phyloP scores from a whole-genome alignment of 2,329 filamentous ascomycete genomes.

The Colletotrichum orchidophilum region DNA sequence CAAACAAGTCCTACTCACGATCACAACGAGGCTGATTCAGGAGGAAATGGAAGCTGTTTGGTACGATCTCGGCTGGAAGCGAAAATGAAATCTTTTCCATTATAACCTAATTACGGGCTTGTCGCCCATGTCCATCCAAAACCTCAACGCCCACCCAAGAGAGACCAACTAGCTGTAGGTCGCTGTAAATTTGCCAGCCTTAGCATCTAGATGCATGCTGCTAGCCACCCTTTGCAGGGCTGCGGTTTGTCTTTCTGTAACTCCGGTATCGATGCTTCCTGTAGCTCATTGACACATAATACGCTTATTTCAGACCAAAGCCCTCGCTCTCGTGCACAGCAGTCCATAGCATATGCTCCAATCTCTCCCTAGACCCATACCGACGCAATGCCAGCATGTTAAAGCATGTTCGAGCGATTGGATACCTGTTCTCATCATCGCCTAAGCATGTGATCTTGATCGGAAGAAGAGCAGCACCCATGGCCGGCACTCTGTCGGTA shows the following conservation, averaged over 20 bases:
- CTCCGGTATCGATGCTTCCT: conserved; percentile 19
- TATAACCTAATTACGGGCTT: conserved; percentile 9
- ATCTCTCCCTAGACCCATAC: conserved; percentile 71
- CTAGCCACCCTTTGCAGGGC: not conserved
- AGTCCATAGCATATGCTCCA: conserved; percentile 81
- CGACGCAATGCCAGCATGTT: conserved; percentile 83
- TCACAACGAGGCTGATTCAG: not conserved
- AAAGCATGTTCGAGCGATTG: conserved; percentile 90
- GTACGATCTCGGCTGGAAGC: not conserved
- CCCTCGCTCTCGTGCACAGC: conserved; percentile 92
- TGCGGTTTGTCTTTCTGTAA: conserved; percentile 9
- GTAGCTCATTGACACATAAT: conserved; percentile 20
- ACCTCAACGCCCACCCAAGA: conserved; percentile 6
- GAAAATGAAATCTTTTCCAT: conserved; percentile 1
- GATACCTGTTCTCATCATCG: conserved; percentile 78
- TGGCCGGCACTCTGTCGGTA: conserved; percentile 89
- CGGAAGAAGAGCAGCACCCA: conserved; percentile 81
- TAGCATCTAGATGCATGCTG: conserved; percentile 3
- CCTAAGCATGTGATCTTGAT: conserved; percentile 82
- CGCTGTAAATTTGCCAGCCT: not conserved
- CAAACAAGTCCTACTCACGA: not conserved
- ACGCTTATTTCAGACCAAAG: conserved; percentile 81
- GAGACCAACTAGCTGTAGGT: not conserved
- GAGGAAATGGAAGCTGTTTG: not conserved
- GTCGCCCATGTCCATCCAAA: conserved; percentile 20